Conservation (phyloP, 441 rosid species). For the Mallotus japonicus region DNA sequence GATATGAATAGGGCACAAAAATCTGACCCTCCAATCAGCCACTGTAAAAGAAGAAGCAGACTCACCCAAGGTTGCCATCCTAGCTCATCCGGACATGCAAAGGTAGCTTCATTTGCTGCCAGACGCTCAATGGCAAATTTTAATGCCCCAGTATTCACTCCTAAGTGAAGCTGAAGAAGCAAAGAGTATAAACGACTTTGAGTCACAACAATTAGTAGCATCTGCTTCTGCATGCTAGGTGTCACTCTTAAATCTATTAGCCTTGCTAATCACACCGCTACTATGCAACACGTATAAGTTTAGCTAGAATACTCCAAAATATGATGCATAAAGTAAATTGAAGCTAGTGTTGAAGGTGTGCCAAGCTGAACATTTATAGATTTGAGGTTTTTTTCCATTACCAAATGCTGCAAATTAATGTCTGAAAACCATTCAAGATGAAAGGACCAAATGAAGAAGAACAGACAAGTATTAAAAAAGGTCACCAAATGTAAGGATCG, state of each 20-base stretch:
- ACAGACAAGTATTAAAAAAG: no score
- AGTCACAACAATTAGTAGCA: neutral
- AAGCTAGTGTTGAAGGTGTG: neutral
- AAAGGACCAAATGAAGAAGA: neutral
- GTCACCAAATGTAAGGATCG: no score
- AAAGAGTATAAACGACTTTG: neutral
- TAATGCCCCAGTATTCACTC: conserved; percentile 77
- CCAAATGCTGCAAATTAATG: neutral
- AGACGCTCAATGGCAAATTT: conserved; percentile 72
- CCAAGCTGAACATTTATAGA: neutral
- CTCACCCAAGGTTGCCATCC: conserved; percentile 92
- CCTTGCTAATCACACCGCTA: neutral
- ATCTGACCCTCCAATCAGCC: neutral
- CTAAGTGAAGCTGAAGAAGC: conserved; percentile 69
- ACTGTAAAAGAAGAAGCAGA: neutral
- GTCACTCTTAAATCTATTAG: neutral
- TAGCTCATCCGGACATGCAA: conserved; percentile 84
- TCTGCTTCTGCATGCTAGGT: neutral
- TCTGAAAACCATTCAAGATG: neutral
- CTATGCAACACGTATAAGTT: neutral
- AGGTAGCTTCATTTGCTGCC: conserved; percentile 88
- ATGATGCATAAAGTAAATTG: neutral
- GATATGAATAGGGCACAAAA: conserved; percentile 15
- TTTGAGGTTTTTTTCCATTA: neutral
- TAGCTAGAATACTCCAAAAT: neutral